These are phyloP conservation scores for Eimeria necatrix DNA, from an alignment of 169 alveolate species.

Conservation along the genomic window DNA sequence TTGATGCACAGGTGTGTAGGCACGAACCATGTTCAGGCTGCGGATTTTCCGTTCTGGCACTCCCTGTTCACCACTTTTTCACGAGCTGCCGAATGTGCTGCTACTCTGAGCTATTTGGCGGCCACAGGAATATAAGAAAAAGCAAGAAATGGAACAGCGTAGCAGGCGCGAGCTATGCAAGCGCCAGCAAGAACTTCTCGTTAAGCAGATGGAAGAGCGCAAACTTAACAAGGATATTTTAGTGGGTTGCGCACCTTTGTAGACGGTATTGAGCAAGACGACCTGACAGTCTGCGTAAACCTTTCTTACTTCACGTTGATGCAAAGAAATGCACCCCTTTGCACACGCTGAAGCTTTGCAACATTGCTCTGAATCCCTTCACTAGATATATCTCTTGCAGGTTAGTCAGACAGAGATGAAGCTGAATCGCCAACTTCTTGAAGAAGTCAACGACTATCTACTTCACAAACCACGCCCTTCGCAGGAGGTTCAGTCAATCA, in stretches of 20 bases:
- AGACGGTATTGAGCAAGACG: no score
- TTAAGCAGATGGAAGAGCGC: conserved; percentile 69
- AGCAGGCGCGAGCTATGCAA: conserved; percentile 57
- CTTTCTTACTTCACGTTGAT: no score
- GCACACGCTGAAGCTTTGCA: not conserved
- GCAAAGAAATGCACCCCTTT: no score
- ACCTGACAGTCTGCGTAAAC: no score
- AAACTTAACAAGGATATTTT: conserved; percentile 69
- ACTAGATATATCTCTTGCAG: not conserved
- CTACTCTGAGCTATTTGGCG: not conserved
- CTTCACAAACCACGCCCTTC: not conserved
- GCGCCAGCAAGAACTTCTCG: conserved; percentile 71
- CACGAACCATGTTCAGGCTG: not conserved
- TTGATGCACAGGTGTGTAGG: conserved; percentile 62
- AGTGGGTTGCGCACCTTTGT: not conserved
- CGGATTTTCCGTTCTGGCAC: not conserved
- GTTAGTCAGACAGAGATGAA: conserved; percentile 76
- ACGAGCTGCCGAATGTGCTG: not conserved
- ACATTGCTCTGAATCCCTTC: not conserved
- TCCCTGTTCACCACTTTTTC: not conserved
- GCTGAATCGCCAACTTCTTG: conserved; percentile 72
- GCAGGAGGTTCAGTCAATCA: not conserved
- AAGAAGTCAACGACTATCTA: conserved; percentile 63
- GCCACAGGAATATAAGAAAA: conserved; percentile 51
- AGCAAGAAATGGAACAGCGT: conserved; percentile 62